phyloP scores from a whole-genome alignment of 257 asterid species.

The Solanum tarapatanum region DNA sequence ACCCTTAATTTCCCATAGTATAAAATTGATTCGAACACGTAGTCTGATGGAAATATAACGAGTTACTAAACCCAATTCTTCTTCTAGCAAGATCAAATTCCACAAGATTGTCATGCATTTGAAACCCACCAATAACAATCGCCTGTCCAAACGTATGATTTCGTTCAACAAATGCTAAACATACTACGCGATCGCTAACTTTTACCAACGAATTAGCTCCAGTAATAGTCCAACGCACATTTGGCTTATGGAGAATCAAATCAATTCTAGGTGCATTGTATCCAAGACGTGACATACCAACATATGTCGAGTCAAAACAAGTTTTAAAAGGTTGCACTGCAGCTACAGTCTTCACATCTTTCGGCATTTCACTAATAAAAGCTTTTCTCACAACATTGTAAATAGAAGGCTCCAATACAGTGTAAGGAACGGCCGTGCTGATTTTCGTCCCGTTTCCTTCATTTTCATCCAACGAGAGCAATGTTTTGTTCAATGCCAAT shows the following conservation, averaged over 20 bases:
- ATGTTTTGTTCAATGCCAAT: neutral
- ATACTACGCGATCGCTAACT: slow-evolving; percentile 1
- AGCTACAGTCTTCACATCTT: neutral
- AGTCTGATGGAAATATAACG: slow-evolving; percentile 16
- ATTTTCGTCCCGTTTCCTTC: neutral
- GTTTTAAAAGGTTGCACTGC: neutral
- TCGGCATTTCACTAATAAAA: neutral
- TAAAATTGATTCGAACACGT: slow-evolving; percentile 10
- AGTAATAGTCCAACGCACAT: slow-evolving; percentile 10
- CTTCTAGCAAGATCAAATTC: neutral
- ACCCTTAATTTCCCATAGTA: neutral
- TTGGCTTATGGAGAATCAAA: neutral
- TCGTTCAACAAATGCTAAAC: slow-evolving; percentile 38
- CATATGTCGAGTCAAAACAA: neutral
- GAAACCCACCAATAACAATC: slow-evolving; percentile 34
- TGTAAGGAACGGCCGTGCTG: neutral
- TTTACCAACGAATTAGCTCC: slow-evolving; percentile 29
- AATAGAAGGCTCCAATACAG: neutral
- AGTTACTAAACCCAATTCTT: slow-evolving; percentile 2
- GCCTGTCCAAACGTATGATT: neutral
- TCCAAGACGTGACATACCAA: neutral
- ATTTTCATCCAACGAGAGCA: neutral
- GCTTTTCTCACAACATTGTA: neutral
- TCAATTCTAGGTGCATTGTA: neutral
- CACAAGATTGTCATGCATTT: slow-evolving; percentile 5